These are phyloP conservation scores for Aspergillus pseudoviridinutans DNA, from an alignment of 2,329 filamentous ascomycete genomes.

Conservation along the genomic window DNA sequence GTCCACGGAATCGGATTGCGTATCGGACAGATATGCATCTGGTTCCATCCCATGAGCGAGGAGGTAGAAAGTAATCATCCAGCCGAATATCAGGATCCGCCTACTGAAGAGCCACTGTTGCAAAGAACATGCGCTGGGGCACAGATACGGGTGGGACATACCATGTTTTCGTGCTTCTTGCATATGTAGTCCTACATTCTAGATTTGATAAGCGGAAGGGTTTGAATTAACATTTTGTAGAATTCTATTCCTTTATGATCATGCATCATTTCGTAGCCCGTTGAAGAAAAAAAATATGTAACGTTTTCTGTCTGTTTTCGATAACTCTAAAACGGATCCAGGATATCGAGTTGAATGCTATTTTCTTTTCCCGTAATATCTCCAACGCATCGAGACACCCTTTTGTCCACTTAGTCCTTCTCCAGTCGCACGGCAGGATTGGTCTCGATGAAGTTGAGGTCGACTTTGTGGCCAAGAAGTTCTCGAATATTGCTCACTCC, in stretches of 20 bases:
- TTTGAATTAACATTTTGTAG: neutral
- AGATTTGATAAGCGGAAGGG: neutral
- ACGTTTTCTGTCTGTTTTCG: neutral
- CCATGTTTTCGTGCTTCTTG: slow-evolving; percentile 2
- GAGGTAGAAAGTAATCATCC: slow-evolving; percentile 38
- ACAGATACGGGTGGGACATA: slow-evolving; percentile 67
- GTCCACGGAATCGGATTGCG: slow-evolving; percentile 26
- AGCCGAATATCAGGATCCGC: slow-evolving; percentile 40
- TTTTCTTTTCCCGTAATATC: slow-evolving; percentile 18
- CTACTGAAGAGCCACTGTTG: slow-evolving; percentile 62
- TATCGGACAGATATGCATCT: slow-evolving; percentile 20
- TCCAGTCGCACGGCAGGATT: slow-evolving; percentile 89
- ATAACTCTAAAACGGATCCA: neutral
- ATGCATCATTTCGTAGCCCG: neutral
- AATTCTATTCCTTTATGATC: neutral
- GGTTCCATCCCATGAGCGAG: slow-evolving; percentile 36
- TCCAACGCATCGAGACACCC: slow-evolving; percentile 18
- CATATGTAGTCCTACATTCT: neutral
- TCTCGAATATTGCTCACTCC: slow-evolving; percentile 86
- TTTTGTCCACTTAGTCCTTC: slow-evolving; percentile 58
- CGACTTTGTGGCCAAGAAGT: slow-evolving; percentile 90
- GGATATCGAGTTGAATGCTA: neutral
- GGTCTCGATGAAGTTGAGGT: slow-evolving; percentile 84
- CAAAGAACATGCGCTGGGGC: slow-evolving; percentile 57
- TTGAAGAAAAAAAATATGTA: slow-evolving; percentile 10